phyloP scores from a whole-genome alignment of 1,284 basidiomycete species.

The Heterobasidion irregulare region DNA sequence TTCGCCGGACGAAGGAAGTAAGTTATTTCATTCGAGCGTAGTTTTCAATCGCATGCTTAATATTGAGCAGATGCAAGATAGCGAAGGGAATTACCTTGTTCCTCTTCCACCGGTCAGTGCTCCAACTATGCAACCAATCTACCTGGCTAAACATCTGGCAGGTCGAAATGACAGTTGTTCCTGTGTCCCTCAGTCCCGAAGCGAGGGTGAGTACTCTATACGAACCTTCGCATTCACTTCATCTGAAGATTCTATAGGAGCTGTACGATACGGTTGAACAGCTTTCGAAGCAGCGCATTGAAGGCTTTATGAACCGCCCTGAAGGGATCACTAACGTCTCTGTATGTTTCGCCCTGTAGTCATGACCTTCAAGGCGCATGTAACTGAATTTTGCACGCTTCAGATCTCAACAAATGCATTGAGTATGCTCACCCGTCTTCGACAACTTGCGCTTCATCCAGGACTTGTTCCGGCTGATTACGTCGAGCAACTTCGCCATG shows the following conservation, averaged over 20 bases:
- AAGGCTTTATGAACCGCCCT: conserved; percentile 40
- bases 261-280: conserved; percentile 73
- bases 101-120: conserved; percentile 62
- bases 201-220: conserved; percentile 43
- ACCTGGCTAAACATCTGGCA: conserved; percentile 15
- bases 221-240: neutral
- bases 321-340: conserved; percentile 30
- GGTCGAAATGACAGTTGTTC: conserved; percentile 67
- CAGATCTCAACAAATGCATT: conserved; percentile 67
- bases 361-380: neutral
- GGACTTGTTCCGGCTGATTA: conserved; percentile 72
- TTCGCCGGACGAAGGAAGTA: conserved; percentile 83
- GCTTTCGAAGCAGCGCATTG: conserved; percentile 54
- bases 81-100: conserved; percentile 62
- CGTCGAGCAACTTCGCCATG: conserved; percentile 53
- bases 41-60: conserved; percentile 4
- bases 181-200: conserved; percentile 60
- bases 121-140: neutral
- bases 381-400: neutral
- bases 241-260: conserved; percentile 26
- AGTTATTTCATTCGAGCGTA: conserved; percentile 3
- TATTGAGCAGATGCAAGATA: conserved; percentile 67
- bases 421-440: conserved; percentile 79
- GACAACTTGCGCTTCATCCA: conserved; percentile 79
- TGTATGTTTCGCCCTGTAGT: conserved; percentile 15